phyloP scores from a whole-genome alignment of 2,329 filamentous ascomycete genomes.

The Myriangium duriaei region DNA sequence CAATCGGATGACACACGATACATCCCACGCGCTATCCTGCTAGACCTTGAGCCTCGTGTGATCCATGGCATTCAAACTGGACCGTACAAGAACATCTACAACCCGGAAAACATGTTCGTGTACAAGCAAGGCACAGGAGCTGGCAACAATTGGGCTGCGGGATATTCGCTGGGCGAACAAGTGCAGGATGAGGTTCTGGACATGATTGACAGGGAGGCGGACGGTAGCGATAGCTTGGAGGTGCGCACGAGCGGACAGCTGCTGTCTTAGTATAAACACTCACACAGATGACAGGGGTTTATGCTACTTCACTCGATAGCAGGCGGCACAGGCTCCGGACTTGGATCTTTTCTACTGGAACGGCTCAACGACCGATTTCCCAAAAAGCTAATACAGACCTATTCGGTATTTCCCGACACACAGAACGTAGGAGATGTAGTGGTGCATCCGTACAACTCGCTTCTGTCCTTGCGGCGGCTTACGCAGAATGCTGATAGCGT shows the following conservation, averaged over 20 bases:
- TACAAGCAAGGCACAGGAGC: conserved; percentile 88
- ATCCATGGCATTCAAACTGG: conserved; percentile 87
- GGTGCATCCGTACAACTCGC: conserved; percentile 95
- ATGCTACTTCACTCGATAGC: conserved; percentile 99
- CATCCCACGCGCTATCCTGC: conserved; percentile 87
- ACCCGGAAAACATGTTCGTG: conserved; percentile 97
- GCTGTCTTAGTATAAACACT: conserved; percentile 3
- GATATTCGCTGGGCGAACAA: conserved; percentile 81
- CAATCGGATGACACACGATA: conserved; percentile 98
- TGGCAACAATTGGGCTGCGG: conserved; percentile 96
- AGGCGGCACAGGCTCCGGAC: conserved; percentile 87
- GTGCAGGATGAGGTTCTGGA: conserved; percentile 97
- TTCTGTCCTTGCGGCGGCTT: conserved; percentile 78
- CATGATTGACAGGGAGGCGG: conserved; percentile 97
- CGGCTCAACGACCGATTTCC: conserved; percentile 93
- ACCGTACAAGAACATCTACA: conserved; percentile 97
- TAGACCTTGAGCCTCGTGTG: conserved; percentile 88
- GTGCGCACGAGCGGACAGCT: conserved; percentile 29
- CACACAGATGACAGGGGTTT: conserved; percentile 44
- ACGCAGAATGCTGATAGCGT: conserved; percentile 97
- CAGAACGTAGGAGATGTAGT: conserved; percentile 81
- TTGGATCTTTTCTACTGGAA: conserved; percentile 90
- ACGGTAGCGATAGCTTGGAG: conserved; percentile 94
- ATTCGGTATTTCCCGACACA: conserved; percentile 94
- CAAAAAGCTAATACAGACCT: conserved; percentile 98